Percentiles rank a stretch among this genome's conserved stretches.
phyloP scores from a whole-genome alignment of 768 basidiomycete genomes.

The Collybia sordida region DNA sequence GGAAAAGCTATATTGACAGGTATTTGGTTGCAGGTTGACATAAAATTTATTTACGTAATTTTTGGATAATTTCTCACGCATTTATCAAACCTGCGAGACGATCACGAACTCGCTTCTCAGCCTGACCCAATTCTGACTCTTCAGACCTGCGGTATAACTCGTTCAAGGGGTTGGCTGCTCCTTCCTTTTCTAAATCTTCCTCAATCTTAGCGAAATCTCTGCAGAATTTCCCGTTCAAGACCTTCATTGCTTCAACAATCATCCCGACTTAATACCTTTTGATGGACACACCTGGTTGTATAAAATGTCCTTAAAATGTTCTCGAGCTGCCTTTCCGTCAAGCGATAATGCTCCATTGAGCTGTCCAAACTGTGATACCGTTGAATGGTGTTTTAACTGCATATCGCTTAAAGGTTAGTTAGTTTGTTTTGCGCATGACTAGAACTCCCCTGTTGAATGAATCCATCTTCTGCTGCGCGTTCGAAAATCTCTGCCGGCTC shows the following conservation, averaged over 20 bases:
- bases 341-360: slow-evolving; percentile 56
- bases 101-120: slow-evolving; percentile 57
- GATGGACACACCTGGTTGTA: slow-evolving; percentile 45
- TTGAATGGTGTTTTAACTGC: slow-evolving; percentile 61
- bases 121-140: slow-evolving; percentile 53
- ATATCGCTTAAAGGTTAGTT: slow-evolving; percentile 2
- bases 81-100: slow-evolving; percentile 44
- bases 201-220: slow-evolving; percentile 55
- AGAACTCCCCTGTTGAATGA: slow-evolving; percentile 48
- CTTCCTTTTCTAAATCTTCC: slow-evolving; percentile 55
- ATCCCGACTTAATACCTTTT: background rate
- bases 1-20: slow-evolving; percentile 12
- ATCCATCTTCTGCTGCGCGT: slow-evolving; percentile 65
- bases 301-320: slow-evolving; percentile 59
- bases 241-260: slow-evolving; percentile 24
- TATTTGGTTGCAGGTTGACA: slow-evolving; percentile 10
- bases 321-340: slow-evolving; percentile 46
- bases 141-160: slow-evolving; percentile 49
- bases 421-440: background rate
- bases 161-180: slow-evolving; percentile 53
- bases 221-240: slow-evolving; percentile 61
- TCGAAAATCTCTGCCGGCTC: slow-evolving; percentile 72
- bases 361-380: slow-evolving; percentile 63
- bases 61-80: background rate
- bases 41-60: slow-evolving; percentile 9